Evolutionary conservation across 2,329 filamentous ascomycete genomes (phyloP), one percentile per base, ranked within the genome.

Genomic region (Penicillium sp.): DNA sequence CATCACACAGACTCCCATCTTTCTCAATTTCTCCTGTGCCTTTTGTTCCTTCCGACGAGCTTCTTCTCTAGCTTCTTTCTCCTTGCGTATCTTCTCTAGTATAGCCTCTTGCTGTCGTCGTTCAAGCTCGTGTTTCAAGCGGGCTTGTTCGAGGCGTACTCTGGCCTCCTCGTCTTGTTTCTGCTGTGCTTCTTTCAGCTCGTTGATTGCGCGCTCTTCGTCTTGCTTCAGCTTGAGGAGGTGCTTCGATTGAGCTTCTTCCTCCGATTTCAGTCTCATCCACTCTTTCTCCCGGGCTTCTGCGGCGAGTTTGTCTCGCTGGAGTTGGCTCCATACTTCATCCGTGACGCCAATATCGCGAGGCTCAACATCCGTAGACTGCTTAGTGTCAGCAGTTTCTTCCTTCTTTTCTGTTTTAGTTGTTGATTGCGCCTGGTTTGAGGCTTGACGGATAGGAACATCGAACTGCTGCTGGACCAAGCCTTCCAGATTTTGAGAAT

Each of bases 1-100:
- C 18, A 55, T 38, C 0, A 76, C 74, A 66, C 87, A 91, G 0
- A 68, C 50, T 0, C 87, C 87, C 73, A 83, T 75, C 1, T 61
- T 28, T 61, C 65, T 69, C 61, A 90, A 65, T 62, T 80, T 84
- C 40, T 65, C 61, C 69, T 81, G 77, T 11, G 63, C 68, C 18
- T 68, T 63, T 24, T 64, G 64, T 58, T 81, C 77, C 59, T 75
- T 70, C 14, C 40, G 28, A n/a, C 42, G 40, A 59, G 70, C 45
- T 65, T 63, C 61, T 75, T 66, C 59, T 72, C 65, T 57, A 46
- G 62, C 56, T 75, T 74, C 59, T 78, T 35, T 35, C 8, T 35
- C 30, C 30, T 35, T 14, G 12, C 71, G 53, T 71, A 61, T 61
- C 74, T 66, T 3, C 72, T 67, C 3, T 65, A 65, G 14, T 72